Evolutionary conservation across 2,329 filamentous ascomycete species (phyloP), one percentile per base, ranked within the genome.

Genomic region (Rutstroemia sydowiana): DNA sequence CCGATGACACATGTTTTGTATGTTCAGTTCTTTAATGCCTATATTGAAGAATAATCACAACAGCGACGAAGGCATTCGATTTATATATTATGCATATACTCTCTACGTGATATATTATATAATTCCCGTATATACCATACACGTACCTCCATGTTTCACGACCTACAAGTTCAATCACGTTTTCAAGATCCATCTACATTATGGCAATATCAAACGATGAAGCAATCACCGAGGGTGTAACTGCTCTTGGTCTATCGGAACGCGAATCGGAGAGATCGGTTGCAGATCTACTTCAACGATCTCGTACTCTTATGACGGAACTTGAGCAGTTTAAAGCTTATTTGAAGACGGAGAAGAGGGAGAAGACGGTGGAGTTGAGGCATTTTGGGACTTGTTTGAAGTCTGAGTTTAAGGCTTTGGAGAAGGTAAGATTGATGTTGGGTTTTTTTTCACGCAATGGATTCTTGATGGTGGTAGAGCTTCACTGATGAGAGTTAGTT

Each of bases 351-450:
- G 65, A 69, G 37, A 71, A 70, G 31, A 71, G 72, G 52, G 72
- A 74, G 14, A 69, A 74, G 51, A 62, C 67, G 16, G 71, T 78
- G 6, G 76, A 79, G 55, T 62, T 76, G 43, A 70, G 75, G 10
- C 69, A 71, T 26, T 75, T 79, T 55, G 73, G 70, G 37, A 70
- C 69, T 10, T 71, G 68, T 14, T 63, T 79, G 3, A 63, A 71
- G 37, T 68, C 74, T 2, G 77, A 80, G 57, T 60, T 75, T 53
- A 72, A 69, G 54, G 69, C 69, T 37, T 59, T 79, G 40, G 67
- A 75, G 54, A 75, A 70, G 55, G 64, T 48, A 40, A 26, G 23
- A 26, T 26, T 4, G 23, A 26, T 26, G 23, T 8, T 26, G 23
- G 23, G 8, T 26, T 26, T 26, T 26, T n/a, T n/a, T n/a, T n/a